phyloP scores from a whole-genome alignment of 371 early-diverging fungal species.

The Mortierella sp. region DNA sequence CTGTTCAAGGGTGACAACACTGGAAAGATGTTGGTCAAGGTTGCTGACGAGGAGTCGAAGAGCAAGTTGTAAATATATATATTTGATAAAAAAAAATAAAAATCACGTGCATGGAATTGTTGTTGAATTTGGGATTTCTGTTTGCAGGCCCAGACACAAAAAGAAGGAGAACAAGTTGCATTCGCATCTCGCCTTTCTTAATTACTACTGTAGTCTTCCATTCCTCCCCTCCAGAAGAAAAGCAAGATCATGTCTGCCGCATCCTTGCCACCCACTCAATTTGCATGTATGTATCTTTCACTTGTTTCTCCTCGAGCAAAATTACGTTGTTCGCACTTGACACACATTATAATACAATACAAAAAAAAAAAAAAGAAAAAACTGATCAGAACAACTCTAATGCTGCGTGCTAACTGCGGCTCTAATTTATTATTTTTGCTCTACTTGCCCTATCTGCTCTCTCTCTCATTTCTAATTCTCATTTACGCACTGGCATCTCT shows the following conservation, averaged over 20 bases:
- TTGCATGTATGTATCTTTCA: conserved; percentile 44
- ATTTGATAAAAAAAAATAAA: neutral
- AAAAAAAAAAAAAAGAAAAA: too few relatives aligned
- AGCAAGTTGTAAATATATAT: conserved; percentile 28
- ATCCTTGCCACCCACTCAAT: conserved; percentile 56
- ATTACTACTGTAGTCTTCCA: conserved; percentile 17
- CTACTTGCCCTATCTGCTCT: neutral
- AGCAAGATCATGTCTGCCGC: conserved; percentile 53
- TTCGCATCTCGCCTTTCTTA: neutral
- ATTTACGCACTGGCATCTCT: neutral
- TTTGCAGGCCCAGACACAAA: neutral
- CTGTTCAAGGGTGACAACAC: conserved; percentile 86
- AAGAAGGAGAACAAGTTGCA: neutral
- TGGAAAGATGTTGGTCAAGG: conserved; percentile 88
- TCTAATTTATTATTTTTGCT: conserved; percentile 3
- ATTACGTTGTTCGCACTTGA: neutral
- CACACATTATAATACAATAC: neutral
- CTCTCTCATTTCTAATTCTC: neutral
- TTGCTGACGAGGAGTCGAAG: conserved; percentile 57
- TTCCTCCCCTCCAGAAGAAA: conserved; percentile 33
- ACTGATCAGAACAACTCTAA: conserved; percentile 34
- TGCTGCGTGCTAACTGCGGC: conserved; percentile 1
- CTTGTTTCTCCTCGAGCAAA: neutral
- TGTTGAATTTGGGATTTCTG: neutral
- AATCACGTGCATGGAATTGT: conserved; percentile 7